phyloP scores from a whole-genome alignment of 169 alveolate species.

The Eimeria zaria region DNA sequence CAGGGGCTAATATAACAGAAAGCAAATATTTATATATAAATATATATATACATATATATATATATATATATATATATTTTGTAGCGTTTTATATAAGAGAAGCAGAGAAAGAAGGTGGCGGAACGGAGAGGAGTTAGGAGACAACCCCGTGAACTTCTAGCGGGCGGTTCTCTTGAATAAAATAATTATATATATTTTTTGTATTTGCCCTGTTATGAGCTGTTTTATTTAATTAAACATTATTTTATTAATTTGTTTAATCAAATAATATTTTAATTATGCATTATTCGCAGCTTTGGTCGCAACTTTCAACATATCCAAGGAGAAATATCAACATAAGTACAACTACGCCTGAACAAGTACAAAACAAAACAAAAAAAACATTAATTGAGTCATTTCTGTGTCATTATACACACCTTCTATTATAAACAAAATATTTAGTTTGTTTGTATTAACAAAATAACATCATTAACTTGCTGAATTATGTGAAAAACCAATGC shows the following conservation, averaged over 20 bases:
- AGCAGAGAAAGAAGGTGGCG: background rate
- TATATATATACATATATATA: too few relatives aligned
- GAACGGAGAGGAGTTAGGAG: background rate
- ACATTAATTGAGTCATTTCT: too few relatives aligned
- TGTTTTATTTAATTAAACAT: too few relatives aligned
- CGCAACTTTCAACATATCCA: slow-evolving; percentile 12
- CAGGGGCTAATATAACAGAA: background rate
- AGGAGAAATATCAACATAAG: slow-evolving; percentile 25
- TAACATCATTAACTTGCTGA: background rate
- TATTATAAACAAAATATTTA: background rate
- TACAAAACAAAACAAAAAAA: background rate
- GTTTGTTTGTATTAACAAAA: background rate
- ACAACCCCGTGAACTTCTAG: too few relatives aligned
- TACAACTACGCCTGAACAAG: slow-evolving; percentile 14
- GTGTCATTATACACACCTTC: background rate
- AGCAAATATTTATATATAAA: too few relatives aligned
- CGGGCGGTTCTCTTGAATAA: too few relatives aligned
- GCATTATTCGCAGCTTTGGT: background rate
- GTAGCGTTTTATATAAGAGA: too few relatives aligned
- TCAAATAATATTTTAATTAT: background rate
- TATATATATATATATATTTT: too few relatives aligned
- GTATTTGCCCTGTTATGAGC: background rate
- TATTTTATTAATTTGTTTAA: background rate
- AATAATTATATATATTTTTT: background rate
- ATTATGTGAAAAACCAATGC: background rate